These are phyloP conservation scores for Candida hungchunana DNA, from an alignment of 805 yeast genomes.

Conservation along the genomic window DNA sequence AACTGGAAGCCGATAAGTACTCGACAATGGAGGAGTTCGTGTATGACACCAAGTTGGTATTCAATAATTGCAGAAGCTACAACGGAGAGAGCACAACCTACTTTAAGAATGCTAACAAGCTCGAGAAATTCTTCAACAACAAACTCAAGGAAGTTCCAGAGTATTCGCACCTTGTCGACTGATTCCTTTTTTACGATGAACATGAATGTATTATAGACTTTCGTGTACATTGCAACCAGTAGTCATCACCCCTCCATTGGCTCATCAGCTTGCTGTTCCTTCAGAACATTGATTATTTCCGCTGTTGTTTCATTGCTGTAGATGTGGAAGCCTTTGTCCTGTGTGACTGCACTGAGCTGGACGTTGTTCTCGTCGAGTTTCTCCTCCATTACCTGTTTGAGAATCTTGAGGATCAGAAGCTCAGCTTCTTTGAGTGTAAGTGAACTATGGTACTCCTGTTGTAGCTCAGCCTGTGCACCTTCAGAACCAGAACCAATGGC, in stretches of 20 bases:
- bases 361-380: slow-evolving; percentile 93
- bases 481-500: slow-evolving; percentile 99
- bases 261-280: slow-evolving; percentile 60
- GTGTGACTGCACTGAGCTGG: slow-evolving; percentile 90
- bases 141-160: slow-evolving; percentile 91
- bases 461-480: slow-evolving; percentile 97
- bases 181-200: no score
- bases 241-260: slow-evolving; percentile 12
- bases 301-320: slow-evolving; percentile 82
- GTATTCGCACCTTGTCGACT: slow-evolving; percentile 64
- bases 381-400: slow-evolving; percentile 99
- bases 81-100: slow-evolving; percentile 94
- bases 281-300: slow-evolving; percentile 70
- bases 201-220: no score
- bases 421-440: slow-evolving; percentile 92
- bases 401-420: slow-evolving; percentile 75
- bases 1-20: slow-evolving; percentile 87
- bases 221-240: no score
- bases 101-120: slow-evolving; percentile 88
- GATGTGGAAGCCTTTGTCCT: slow-evolving; percentile 78
- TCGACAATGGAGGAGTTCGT: slow-evolving; percentile 87
- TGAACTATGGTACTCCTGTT: slow-evolving; percentile 92
- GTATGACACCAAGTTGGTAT: slow-evolving; percentile 81
- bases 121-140: slow-evolving; percentile 81
- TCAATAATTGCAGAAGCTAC: slow-evolving; percentile 87